Evolutionary conservation across 2,329 filamentous ascomycete genomes (phyloP), one percentile per base, ranked within the genome.

Genomic region (Ploettnerulaceae sp.): DNA sequence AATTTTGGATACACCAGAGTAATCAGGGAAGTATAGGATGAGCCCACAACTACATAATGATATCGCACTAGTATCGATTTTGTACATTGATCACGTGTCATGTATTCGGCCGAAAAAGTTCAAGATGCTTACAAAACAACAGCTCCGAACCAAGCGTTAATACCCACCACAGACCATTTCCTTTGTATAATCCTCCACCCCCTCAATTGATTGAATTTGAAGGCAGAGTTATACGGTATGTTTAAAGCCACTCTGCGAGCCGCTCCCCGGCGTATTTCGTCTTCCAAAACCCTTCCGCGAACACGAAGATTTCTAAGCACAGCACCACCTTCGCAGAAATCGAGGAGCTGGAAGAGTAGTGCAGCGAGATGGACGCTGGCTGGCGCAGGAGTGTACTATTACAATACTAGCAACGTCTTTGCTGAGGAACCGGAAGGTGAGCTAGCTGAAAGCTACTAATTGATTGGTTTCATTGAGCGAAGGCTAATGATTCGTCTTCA

Each of bases 391-490:
- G 71, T 97, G 39, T 98, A 97, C 71, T 96, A 87, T 69, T 98
- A 97, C 68, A 95, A 89, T 72, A 96, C 89, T 6, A 91, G 84
- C 61, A 78, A 82, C 44, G 74, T 89, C 17, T 97, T 97, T 67
- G 86, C 89, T 12, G 88, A 96, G 60, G 84, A 94, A 67, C 78
- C 82, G 26, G 69, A 77, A 58, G 76, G 89, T 95, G 76, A 24
- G 52, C 18, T 31, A 18, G 7, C 11, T 20, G 20, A 11, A 17
- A 22, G 7, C 12, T 24, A n/a, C 12, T 14, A 7, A 15, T 8
- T 5, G 4, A 5, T 21, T 8, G n/a, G 14, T 42, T 35, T 18
- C 11, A 6, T 15, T 43, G 26, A 29, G 21, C 21, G 26, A 21
- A 15, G n/a, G 48, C 58, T 63, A 54, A 62, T 51, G n/a, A n/a